A percentile compares a stretch with the other conserved stretches of the same genome.
phyloP scores from a whole-genome alignment of 352 stramenopile species.

The Elongisporangium senticosum region DNA sequence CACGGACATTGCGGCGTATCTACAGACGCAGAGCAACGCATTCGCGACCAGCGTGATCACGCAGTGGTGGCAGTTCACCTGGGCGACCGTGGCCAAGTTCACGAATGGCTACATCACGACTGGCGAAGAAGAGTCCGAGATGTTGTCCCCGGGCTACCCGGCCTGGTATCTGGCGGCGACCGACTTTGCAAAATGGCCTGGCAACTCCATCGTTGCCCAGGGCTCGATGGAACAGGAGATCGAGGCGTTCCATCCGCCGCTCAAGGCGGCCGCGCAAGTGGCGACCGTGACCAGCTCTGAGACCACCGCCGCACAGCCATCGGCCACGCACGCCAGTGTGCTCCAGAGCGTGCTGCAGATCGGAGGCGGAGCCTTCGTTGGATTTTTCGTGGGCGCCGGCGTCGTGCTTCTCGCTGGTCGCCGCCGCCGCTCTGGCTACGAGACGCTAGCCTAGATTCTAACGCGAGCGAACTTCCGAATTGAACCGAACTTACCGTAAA shows the following conservation, averaged over 20 bases:
- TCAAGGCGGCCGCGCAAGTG: conserved; percentile 6
- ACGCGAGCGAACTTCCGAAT: neutral
- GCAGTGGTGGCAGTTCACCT: conserved; percentile 52
- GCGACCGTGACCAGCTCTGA: neutral
- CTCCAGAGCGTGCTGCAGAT: conserved; percentile 6
- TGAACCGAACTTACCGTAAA: neutral
- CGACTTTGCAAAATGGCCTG: conserved; percentile 44
- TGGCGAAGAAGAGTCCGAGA: conserved; percentile 33
- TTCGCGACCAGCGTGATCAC: conserved; percentile 36
- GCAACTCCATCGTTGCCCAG: conserved; percentile 24
- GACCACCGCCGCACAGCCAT: neutral
- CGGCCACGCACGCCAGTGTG: neutral
- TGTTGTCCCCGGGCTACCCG: conserved; percentile 39
- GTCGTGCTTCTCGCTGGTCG: conserved; percentile 26
- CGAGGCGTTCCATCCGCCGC: neutral
- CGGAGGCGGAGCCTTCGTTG: conserved; percentile 19
- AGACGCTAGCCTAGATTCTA: conserved; percentile 18
- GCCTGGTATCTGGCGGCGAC: conserved; percentile 35
- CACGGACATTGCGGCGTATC: conserved; percentile 13
- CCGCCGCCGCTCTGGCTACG: conserved; percentile 26
- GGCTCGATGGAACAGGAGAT: conserved; percentile 17
- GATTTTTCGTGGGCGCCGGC: conserved; percentile 21
- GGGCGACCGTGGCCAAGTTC: conserved; percentile 46
- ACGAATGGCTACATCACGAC: conserved; percentile 50
- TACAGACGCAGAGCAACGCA: conserved; percentile 29